Evolutionary conservation across 179 eudicot genomes (phyloP).

Genomic region (Patellifolia procumbens): DNA sequence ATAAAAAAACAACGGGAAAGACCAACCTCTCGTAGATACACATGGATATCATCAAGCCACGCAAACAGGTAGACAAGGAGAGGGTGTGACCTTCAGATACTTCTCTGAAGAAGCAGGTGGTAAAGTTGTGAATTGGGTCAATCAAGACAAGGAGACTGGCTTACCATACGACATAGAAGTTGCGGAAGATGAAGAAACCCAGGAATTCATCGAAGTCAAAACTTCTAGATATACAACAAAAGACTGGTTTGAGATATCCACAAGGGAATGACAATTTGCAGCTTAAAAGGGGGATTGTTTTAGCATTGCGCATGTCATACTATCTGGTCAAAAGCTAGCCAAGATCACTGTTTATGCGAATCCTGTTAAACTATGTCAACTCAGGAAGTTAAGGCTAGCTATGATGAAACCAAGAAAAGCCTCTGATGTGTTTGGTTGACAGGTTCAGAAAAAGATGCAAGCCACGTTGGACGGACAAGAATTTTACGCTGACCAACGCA

Average conservation of each 20-base stretch:
- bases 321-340: conserved; percentile 45
- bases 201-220: conserved; percentile 83
- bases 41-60: conserved; percentile 45
- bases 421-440: too few species aligned
- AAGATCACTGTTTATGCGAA: conserved; percentile 61
- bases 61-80: conserved; percentile 72
- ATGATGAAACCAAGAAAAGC: too few species aligned
- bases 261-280: conserved; percentile 91
- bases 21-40: too few species aligned
- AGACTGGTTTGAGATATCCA: conserved; percentile 72
- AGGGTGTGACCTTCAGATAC: conserved; percentile 68
- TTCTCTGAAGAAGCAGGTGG: conserved; percentile 42
- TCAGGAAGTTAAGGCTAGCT: too few species aligned
- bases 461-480: too few species aligned
- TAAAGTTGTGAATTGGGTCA: conserved; percentile 68
- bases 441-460: too few species aligned
- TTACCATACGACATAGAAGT: conserved; percentile 74
- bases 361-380: conserved; percentile 64
- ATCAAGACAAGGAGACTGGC: conserved; percentile 71
- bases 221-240: conserved; percentile 66
- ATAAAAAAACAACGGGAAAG: too few species aligned
- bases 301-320: conserved; percentile 71
- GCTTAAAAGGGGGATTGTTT: conserved; percentile 67
- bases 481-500: too few species aligned
- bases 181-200: conserved; percentile 42